These are phyloP conservation scores for Athelia sp. DNA, from an alignment of 1,284 basidiomycete species.

Conservation along the genomic window DNA sequence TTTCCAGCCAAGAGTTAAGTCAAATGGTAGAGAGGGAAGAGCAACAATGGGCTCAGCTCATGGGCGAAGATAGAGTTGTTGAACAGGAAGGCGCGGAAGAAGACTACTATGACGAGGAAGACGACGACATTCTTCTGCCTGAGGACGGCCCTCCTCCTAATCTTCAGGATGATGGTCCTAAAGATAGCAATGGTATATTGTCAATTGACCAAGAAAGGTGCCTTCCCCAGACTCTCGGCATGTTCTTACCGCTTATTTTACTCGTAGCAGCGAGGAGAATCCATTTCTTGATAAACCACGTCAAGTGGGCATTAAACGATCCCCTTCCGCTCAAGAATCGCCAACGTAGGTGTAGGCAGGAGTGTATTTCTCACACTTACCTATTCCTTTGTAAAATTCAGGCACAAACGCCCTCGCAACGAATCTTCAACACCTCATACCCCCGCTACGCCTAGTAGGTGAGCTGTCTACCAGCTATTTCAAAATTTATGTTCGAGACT, in stretches of 20 bases:
- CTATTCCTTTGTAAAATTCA: background rate
- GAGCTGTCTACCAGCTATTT: background rate
- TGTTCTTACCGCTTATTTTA: background rate
- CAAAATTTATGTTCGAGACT: background rate
- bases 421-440: background rate
- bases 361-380: background rate
- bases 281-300: background rate
- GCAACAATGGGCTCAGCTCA: conserved; percentile 26
- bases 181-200: no score
- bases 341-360: background rate
- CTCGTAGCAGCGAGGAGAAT: background rate
- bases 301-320: background rate
- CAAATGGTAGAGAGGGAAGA: conserved; percentile 35
- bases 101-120: conserved; percentile 20
- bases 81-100: conserved; percentile 20
- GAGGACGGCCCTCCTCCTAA: conserved; percentile 23
- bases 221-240: no score
- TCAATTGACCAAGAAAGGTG: no score
- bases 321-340: background rate
- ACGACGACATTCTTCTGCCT: conserved; percentile 20
- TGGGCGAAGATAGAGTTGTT: conserved; percentile 17
- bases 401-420: background rate
- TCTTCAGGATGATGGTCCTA: conserved; percentile 1
- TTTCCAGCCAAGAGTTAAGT: conserved; percentile 47
- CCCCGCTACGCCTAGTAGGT: background rate